Evolutionary conservation across 2,329 filamentous ascomycete species (phyloP).

Genomic region (Podosphaera aphanis): DNA sequence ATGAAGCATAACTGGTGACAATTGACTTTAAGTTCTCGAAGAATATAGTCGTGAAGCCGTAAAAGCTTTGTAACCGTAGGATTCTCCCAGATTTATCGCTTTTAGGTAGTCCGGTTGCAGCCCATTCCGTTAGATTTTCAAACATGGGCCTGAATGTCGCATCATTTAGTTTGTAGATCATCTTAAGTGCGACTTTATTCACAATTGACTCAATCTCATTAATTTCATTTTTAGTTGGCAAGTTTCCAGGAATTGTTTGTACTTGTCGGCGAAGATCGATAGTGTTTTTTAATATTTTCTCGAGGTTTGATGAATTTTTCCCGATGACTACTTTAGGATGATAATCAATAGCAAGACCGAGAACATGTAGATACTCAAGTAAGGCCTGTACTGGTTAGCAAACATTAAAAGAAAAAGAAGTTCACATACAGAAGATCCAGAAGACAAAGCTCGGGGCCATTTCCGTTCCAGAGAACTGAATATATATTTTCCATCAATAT

Average conservation of each 20-base stretch:
- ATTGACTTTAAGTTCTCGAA: conserved; percentile 79
- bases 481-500: conserved; percentile 53
- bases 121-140: conserved; percentile 64
- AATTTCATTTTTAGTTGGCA: conserved; percentile 23
- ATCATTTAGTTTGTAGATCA: conserved; percentile 94
- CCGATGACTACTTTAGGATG: conserved; percentile 58
- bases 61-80: conserved; percentile 51
- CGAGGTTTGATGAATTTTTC: conserved; percentile 49
- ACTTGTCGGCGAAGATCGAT: conserved; percentile 43
- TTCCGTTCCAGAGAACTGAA: conserved; percentile 50
- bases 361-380: conserved; percentile 42
- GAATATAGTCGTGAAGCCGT: conserved; percentile 56
- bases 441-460: conserved; percentile 39
- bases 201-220: conserved; percentile 37
- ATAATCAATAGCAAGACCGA: conserved; percentile 50
- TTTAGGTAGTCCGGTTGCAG: conserved; percentile 34
- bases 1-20: conserved; percentile 75
- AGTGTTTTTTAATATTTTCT: conserved; percentile 33
- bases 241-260: conserved; percentile 20
- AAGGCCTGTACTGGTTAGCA: conserved; percentile 26
- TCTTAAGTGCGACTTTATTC: conserved; percentile 55
- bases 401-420: neutral
- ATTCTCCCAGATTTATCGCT: conserved; percentile 33
- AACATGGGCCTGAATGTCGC: conserved; percentile 83
- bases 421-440: conserved; percentile 35